phyloP scores from a whole-genome alignment of 2,329 filamentous ascomycete species.

The Aspergillus fructus region DNA sequence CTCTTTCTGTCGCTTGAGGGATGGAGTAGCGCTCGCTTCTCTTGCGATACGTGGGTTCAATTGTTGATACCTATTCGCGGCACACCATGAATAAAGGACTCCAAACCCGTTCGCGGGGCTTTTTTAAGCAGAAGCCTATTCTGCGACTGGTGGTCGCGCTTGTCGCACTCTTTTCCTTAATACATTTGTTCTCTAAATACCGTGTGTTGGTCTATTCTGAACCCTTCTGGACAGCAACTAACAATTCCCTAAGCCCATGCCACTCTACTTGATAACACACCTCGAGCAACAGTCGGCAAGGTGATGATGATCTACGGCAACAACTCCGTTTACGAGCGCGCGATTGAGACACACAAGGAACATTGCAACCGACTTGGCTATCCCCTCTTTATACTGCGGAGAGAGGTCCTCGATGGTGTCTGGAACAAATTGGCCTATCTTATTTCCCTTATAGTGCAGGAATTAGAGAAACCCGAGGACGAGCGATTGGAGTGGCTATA shows the following conservation, averaged over 20 bases:
- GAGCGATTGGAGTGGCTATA: constrained; percentile 34
- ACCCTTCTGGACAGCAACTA: background rate
- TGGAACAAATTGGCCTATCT: constrained; percentile 50
- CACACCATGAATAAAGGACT: too few relatives aligned
- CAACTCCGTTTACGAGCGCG: constrained; percentile 41
- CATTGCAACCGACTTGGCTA: constrained; percentile 45
- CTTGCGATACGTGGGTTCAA: too few relatives aligned
- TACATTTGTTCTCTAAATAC: constrained; percentile 1
- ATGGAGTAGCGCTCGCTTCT: too few relatives aligned
- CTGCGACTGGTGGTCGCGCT: background rate
- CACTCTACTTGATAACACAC: too few relatives aligned
- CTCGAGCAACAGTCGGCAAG: constrained; percentile 14
- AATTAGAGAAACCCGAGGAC: constrained; percentile 27
- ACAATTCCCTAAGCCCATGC: background rate
- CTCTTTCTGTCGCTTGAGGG: too few relatives aligned
- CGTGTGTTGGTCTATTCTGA: background rate
- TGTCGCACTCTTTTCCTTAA: background rate
- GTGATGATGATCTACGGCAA: constrained; percentile 20
- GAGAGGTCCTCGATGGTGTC: constrained; percentile 42
- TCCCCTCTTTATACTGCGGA: constrained; percentile 43
- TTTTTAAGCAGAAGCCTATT: too few relatives aligned
- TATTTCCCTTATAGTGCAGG: constrained; percentile 31
- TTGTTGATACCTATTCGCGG: too few relatives aligned
- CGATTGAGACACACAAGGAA: constrained; percentile 41
- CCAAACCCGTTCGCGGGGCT: too few relatives aligned